A percentile compares a stretch with the other conserved stretches of the same genome.
These are phyloP conservation scores for Antonospora locustae DNA, from an alignment of 371 early-diverging fungal genomes.

Conservation along the genomic window DNA sequence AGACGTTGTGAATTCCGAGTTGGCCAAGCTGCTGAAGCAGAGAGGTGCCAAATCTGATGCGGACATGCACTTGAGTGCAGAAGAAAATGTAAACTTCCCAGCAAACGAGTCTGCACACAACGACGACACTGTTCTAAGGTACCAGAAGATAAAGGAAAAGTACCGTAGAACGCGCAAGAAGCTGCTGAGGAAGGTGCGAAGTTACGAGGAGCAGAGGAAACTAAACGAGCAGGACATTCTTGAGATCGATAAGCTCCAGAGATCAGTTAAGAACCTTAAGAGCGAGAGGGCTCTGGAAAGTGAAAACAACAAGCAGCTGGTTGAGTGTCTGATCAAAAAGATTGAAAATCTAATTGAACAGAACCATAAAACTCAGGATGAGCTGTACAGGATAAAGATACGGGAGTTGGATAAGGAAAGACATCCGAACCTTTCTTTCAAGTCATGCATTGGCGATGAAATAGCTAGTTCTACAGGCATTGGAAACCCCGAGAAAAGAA, in stretches of 20 bases:
- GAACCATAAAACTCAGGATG: conserved; percentile 26
- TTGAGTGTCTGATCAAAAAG: conserved; percentile 13
- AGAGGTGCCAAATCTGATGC: too few species aligned
- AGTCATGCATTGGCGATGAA: too few species aligned
- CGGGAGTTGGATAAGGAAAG: too few species aligned
- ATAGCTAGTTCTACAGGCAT: too few species aligned
- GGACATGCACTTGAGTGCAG: too few species aligned
- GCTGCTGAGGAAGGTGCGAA: conserved; percentile 19
- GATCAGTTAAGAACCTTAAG: conserved; percentile 29
- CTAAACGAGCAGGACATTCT: conserved; percentile 32
- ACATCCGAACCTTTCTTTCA: too few species aligned
- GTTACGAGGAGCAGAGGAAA: conserved; percentile 19
- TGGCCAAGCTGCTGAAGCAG: conserved; percentile 37
- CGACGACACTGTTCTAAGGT: not conserved
- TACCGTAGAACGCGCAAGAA: not conserved
- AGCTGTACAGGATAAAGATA: conserved; percentile 12
- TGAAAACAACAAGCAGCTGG: conserved; percentile 10
- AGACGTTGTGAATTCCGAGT: conserved; percentile 42
- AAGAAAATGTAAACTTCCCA: too few species aligned
- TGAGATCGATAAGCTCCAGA: conserved; percentile 32
- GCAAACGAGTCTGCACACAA: too few species aligned
- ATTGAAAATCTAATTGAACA: conserved; percentile 17
- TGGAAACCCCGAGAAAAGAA: too few species aligned
- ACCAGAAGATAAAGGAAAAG: conserved; percentile 2
- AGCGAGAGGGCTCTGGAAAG: conserved; percentile 9